These are phyloP conservation scores for Aureobasidium melanogenum DNA, from an alignment of 2,329 filamentous ascomycete genomes.

Conservation along the genomic window DNA sequence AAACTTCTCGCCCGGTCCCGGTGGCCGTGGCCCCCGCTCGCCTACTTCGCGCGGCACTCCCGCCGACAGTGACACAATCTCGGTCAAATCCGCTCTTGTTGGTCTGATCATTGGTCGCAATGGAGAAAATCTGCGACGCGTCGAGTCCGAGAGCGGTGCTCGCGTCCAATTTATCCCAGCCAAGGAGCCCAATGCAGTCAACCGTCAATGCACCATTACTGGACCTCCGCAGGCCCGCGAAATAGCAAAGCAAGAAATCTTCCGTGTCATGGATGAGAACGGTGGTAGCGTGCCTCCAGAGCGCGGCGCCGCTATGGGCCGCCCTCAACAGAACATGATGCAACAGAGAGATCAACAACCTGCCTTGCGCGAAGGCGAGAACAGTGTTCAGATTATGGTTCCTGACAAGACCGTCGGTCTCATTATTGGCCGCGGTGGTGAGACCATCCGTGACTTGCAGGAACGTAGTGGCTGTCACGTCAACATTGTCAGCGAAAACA, in stretches of 20 bases:
- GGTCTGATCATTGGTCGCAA: slow-evolving; percentile 85
- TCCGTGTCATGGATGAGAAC: slow-evolving; percentile 81
- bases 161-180: slow-evolving; percentile 82
- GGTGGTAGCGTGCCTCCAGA: slow-evolving; percentile 29
- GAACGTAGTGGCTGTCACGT: slow-evolving; percentile 90
- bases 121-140: slow-evolving; percentile 78
- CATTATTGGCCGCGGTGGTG: slow-evolving; percentile 87
- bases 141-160: slow-evolving; percentile 74
- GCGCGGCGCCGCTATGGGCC: background rate
- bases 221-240: slow-evolving; percentile 63
- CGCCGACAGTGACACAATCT: slow-evolving; percentile 71
- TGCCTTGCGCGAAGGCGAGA: slow-evolving; percentile 66
- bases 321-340: background rate
- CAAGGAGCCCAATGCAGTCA: slow-evolving; percentile 59
- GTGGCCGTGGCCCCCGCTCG: slow-evolving; percentile 8
- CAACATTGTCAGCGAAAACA: slow-evolving; percentile 88
- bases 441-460: slow-evolving; percentile 87
- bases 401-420: slow-evolving; percentile 86
- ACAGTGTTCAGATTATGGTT: slow-evolving; percentile 88
- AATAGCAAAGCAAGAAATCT: slow-evolving; percentile 74
- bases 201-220: slow-evolving; percentile 78
- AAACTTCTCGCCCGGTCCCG: slow-evolving; percentile 22
- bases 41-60: slow-evolving; percentile 44
- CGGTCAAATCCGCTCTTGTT: slow-evolving; percentile 78
- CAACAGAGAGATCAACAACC: slow-evolving; percentile 18